phyloP scores from a whole-genome alignment of 495 filamentous ascomycete species.

The Aspergillus incahuasiensis region DNA sequence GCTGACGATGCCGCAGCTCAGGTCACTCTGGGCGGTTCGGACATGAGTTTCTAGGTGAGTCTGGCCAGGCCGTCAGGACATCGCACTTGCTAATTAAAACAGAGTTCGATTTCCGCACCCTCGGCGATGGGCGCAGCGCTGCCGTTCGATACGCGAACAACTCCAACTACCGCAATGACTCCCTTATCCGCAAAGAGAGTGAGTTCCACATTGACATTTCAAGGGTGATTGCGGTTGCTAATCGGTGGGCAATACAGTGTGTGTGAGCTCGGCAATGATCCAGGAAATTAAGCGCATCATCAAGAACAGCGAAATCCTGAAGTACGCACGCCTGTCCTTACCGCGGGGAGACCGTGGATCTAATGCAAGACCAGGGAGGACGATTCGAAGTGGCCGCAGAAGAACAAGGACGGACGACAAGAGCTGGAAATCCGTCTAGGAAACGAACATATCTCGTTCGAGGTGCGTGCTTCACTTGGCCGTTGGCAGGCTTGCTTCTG shows the following conservation, averaged over 20 bases:
- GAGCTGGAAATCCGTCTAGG: constrained; percentile 94
- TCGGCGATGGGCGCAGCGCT: constrained; percentile 92
- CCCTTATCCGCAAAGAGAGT: constrained; percentile 99
- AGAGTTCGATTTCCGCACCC: constrained; percentile 96
- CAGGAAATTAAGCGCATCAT: constrained; percentile 94
- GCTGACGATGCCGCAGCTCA: constrained; percentile 64
- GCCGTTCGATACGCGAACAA: constrained; percentile 98
- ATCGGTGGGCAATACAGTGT: constrained; percentile 62
- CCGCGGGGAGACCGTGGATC: not conserved
- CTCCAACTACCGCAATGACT: constrained; percentile 99
- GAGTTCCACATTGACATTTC: constrained; percentile 32
- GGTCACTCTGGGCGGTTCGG: constrained; percentile 97
- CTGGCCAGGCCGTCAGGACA: not conserved
- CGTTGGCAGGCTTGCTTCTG: not conserved
- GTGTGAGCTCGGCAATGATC: constrained; percentile 87
- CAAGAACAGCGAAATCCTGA: constrained; percentile 97
- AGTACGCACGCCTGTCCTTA: constrained; percentile 49
- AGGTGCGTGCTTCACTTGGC: constrained; percentile 51
- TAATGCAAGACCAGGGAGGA: constrained; percentile 66
- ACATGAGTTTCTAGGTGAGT: constrained; percentile 92
- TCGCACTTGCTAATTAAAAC: constrained; percentile 25
- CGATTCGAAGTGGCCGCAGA: constrained; percentile 98
- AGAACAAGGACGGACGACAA: constrained; percentile 98
- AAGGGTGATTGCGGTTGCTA: constrained; percentile 16
- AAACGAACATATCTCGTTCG: constrained; percentile 96